phyloP scores from a whole-genome alignment of 2,329 filamentous ascomycete species.

The Fonsecaea nubica region DNA sequence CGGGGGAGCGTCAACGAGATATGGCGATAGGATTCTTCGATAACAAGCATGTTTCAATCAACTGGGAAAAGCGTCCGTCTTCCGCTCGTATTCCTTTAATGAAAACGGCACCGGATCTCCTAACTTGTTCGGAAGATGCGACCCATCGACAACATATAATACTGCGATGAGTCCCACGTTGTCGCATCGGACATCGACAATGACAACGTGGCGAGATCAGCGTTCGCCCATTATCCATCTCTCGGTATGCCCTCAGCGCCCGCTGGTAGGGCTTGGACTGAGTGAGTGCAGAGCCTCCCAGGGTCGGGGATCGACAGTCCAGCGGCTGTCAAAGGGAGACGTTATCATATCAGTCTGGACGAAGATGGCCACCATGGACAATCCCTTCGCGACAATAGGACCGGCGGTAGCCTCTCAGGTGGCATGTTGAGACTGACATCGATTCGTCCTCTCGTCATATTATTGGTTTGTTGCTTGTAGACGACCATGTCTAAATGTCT shows the following conservation, averaged over 20 bases:
- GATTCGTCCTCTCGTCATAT: not conserved
- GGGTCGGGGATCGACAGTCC: not conserved
- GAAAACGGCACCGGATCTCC: not conserved
- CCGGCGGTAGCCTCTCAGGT: not conserved
- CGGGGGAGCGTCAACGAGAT: not conserved
- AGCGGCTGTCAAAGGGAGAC: not conserved
- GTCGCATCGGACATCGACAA: not conserved
- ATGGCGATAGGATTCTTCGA: not conserved
- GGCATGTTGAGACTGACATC: not conserved
- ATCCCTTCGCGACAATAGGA: not conserved
- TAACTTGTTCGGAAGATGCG: not conserved
- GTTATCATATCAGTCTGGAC: not conserved
- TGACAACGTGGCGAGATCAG: not conserved
- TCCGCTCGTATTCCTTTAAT: not conserved
- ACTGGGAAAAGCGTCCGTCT: conserved; percentile 1
- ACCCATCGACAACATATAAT: not conserved
- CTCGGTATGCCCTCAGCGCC: not conserved
- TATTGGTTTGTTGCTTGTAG: not conserved
- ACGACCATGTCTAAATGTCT: not conserved
- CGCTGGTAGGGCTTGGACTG: not conserved
- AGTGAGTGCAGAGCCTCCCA: not conserved
- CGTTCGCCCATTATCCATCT: not conserved
- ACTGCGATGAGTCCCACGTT: not conserved
- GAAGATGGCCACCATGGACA: not conserved
- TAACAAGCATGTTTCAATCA: not conserved